Base-by-base conservation (phyloP, 805 yeast genomes). In the Starmerella gropengiesseri region DNA sequence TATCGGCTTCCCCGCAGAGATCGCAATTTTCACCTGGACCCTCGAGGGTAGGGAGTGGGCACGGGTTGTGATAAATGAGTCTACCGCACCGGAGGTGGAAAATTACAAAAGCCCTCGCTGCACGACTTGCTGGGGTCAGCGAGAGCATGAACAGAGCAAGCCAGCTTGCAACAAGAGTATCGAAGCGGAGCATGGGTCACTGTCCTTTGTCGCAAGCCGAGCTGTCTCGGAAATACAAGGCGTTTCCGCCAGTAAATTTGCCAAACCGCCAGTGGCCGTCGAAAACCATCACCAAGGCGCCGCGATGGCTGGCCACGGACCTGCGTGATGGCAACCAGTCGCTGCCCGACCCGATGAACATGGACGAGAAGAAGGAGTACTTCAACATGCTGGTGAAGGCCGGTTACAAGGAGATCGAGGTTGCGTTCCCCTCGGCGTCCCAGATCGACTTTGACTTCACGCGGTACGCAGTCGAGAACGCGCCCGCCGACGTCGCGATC, bases 311-410 rank as follows among this genome's bases (percentile, higher is more conserved):
- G 36, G 77, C 87, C 17, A 81, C 93, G 3, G 93, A 82, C 56
- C 68, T 81, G 48, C 71, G 93, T 55, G 93, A 81, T 57, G 93
- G 93, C 25, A 81, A 81, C 61, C 91, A 81, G 64, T 77, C 87
- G 5, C 69, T 81, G 52, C 89, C 91, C 0, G 91, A 81, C 57
- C 93, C 91, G 41, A 81, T 81, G 93, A 69, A 80, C n/a, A 67
- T 80, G 32, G 77, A 66, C n/a, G 87, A 81, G 55, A 81, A 81
- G 63, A 77, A 77, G 56, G 73, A 67, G 42, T 81, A 78, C 62
- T 80, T 81, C 60, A 64, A 72, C 42, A 77, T 79, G 58, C 66
- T 81, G 31, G 70, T 81, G 13, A 81, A 78, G 21, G 62, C 81
- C 31, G 93, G 93, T 1, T 81, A 78, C 63, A 81, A 81, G 58